Base-by-base conservation (phyloP, 2,329 filamentous ascomycete genomes). In the Cladorrhinum sp. region DNA sequence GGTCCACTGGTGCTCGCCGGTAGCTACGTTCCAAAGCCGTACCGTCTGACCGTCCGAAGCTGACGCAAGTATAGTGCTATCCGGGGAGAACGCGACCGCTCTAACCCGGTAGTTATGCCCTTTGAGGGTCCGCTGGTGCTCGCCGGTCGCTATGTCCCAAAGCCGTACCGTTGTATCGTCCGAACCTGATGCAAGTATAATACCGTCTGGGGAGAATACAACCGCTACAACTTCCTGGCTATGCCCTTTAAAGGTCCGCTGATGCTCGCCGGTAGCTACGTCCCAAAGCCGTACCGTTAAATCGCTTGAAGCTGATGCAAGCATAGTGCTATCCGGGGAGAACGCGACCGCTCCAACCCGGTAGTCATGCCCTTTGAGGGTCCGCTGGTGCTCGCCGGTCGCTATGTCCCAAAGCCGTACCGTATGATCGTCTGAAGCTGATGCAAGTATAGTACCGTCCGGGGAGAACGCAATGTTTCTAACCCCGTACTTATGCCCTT, bases 151-250 rank as follows among this genome's bases (percentile, higher is more conserved):
- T 3, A 49, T 48, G 49, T 68, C 67, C 61, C 29, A 32, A 13
- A 32, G 29, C 13, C 23, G 2, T 23, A 29, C 12, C 50, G 50
- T 27, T 10, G 18, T 52, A 24, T 16, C 50, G 23, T 3, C 50
- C 36, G 51, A 54, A 36, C 25, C 51, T 32, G 51, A 54, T 18
- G 51, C 51, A 20, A 54, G 57, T 32, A n/a, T 57, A 32, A 20
- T 58, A 20, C 62, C 60, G 50, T 68, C 60, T 25, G 60, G 58
- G 65, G 48, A 67, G 66, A 67, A 68, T 5, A 54, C 65, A 16
- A 68, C 59, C n/a, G 63, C 54, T 18, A n/a, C 56, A 45, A 67
- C 50, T 24, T 7, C 2, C 23, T 12, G 23, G n/a, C 22, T 50
- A 59, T 67, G 61, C 57, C 55, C 67, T n/a, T n/a, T n/a, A 22